Base-by-base conservation (phyloP, 2,329 filamentous ascomycete genomes). In the Fusarium chuoi region DNA sequence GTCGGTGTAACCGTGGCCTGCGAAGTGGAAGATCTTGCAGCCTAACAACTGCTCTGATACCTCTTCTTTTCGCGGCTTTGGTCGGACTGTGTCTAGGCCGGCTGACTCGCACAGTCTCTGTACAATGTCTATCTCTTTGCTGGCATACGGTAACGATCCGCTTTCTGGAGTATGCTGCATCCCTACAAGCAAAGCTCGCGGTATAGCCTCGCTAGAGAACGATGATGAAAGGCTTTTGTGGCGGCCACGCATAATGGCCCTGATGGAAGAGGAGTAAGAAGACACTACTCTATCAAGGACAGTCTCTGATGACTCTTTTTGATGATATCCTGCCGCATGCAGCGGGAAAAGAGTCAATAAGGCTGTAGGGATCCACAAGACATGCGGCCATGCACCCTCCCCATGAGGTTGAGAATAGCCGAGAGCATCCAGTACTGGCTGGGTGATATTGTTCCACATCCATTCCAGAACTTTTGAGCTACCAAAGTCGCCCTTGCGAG, bases 71-170 rank as follows among this genome's bases (percentile, higher is more conserved):
- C 22, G 0, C 11, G 17, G 12, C 0, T 7, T 22, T 0, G 33
- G 17, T 7, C 2, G n/a, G 0, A 9, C 12, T 0, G n/a, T 36
- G 0, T 15, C 2, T 2, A 52, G 0, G 0, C 33, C n/a, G 0
- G 12, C 4, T 52, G 13, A 26, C 4, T 20, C 6, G 6, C 49
- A 36, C 0, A 26, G 9, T 0, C 13, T 14, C 3, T 26, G 8
- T 1, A 52, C n/a, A 3, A 36, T 26, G 2, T 26, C 49, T 26
- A 36, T 36, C 3, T 52, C n/a, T 3, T 22, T 52, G 3, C 4
- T 52, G 0, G 6, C n/a, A 0, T 7, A 36, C 0, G 49, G 33
- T 2, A 36, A 20, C 0, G 33, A 12, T 6, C 49, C 33, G 3
- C 17, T 36, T 2, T 36, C 49, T 4, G 6, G n/a, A 36, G 49